Conservation (phyloP, 1,284 basidiomycete genomes). For the Ceratobasidium sp. region DNA sequence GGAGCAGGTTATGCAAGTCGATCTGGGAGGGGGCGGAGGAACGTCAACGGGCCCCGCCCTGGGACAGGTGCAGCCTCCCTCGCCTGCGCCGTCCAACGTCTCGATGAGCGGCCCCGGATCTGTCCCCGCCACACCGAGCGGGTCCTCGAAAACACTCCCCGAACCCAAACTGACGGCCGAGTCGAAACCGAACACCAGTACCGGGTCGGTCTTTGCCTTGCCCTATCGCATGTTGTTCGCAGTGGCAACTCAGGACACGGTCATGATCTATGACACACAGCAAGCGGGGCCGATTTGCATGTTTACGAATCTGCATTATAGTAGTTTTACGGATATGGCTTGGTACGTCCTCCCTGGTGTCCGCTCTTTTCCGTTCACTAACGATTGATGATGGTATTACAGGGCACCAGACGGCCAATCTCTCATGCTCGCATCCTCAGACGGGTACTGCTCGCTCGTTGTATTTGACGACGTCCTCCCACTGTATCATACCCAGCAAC, state of each 20-base stretch:
- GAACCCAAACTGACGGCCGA: slow-evolving; percentile 45
- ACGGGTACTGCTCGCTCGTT: slow-evolving; percentile 97
- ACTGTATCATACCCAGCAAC: slow-evolving; percentile 86
- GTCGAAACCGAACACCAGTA: slow-evolving; percentile 49
- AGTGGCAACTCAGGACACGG: slow-evolving; percentile 95
- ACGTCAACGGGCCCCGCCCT: background rate
- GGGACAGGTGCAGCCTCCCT: slow-evolving; percentile 56
- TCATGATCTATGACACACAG: slow-evolving; percentile 97
- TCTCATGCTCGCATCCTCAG: slow-evolving; percentile 89
- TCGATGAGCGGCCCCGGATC: slow-evolving; percentile 63
- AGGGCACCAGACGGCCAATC: slow-evolving; percentile 97
- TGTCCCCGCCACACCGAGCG: slow-evolving; percentile 66
- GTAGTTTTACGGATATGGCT: slow-evolving; percentile 95
- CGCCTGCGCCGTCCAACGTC: slow-evolving; percentile 68
- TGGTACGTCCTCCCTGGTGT: slow-evolving; percentile 72
- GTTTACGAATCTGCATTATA: slow-evolving; percentile 95
- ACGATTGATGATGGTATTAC: slow-evolving; percentile 5
- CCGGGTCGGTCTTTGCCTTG: slow-evolving; percentile 81
- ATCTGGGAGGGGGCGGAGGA: slow-evolving; percentile 49
- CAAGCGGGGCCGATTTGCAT: slow-evolving; percentile 93
- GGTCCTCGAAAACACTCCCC: slow-evolving; percentile 49
- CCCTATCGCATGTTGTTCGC: slow-evolving; percentile 97
- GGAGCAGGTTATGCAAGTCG: slow-evolving; percentile 69
- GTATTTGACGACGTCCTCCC: slow-evolving; percentile 91
- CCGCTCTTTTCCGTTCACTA: slow-evolving; percentile 27